Evolutionary conservation across 306 rosid species (phyloP).

Genomic region (Sicyos edulis): DNA sequence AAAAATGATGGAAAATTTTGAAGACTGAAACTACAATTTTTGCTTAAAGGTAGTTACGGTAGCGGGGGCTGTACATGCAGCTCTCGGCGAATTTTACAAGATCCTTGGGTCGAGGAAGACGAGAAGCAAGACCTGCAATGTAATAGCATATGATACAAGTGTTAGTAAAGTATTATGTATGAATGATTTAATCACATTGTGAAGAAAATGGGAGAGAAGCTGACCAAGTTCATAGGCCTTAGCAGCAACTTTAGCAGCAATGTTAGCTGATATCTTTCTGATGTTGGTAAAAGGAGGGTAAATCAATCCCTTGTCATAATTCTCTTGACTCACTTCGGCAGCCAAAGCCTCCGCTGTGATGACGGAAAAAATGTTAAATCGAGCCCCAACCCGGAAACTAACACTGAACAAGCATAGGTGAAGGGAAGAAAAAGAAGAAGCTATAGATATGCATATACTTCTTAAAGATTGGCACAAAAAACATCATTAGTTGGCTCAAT

Average conservation of each 20-base stretch:
- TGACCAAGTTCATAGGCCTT: constrained; percentile 82
- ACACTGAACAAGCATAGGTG: neutral
- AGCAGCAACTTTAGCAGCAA: constrained; percentile 90
- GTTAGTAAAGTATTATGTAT: neutral
- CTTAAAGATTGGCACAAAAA: neutral
- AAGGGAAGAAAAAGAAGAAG: neutral
- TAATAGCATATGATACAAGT: constrained; percentile 17
- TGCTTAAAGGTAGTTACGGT: constrained; percentile 64
- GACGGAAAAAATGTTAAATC: constrained; percentile 2
- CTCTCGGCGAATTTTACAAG: constrained; percentile 87
- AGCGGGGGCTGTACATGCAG: constrained; percentile 93
- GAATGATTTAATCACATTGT: constrained; percentile 6
- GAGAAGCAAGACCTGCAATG: constrained; percentile 75
- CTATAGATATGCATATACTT: neutral
- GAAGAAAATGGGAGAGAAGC: constrained; percentile 21
- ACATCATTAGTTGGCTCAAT: neutral
- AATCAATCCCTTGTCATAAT: constrained; percentile 76
- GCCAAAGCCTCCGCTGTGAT: constrained; percentile 92
- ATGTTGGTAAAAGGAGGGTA: constrained; percentile 96
- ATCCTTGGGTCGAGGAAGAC: constrained; percentile 84
- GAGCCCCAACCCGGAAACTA: neutral
- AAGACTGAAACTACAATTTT: constrained; percentile 2
- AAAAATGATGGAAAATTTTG: neutral
- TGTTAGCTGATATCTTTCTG: constrained; percentile 89
- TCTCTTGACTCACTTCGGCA: constrained; percentile 59